Base-by-base conservation (phyloP, 345 rosid species). In the Hypericum perforatum region DNA sequence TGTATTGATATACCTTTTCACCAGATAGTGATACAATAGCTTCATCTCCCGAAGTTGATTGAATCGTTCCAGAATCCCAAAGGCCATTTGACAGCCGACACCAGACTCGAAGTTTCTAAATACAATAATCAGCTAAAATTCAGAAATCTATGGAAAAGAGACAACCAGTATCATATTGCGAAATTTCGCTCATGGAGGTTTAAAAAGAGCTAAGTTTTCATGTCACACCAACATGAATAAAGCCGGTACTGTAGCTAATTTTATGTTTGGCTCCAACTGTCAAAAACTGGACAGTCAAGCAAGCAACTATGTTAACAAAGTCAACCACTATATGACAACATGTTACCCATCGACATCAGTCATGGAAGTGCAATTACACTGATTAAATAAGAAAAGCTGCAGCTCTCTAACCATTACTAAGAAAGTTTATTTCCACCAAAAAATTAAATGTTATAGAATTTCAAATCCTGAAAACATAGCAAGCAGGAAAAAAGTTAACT, bases 91-190 rank as follows among this genome's bases (percentile, higher is more conserved):
- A 57, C 14, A 62, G 70, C 40, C 65, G 83, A 73, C 95, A 94
- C 97, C 99, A 89, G 54, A 94, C 81, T 63, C 63, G 59, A 49
- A 94, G 85, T 75, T 79, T 84, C 99, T 89, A 82, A 54, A 67
- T 41, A 45, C 44, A 39, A 43, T 44, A 47, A 40, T 6, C 39
- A 11, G 16, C 22, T 47, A 2, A 15, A 49, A 38, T 6, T 46
- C 22, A 32, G 50, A 46, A 46, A 11, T 45, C 29, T 32, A 46
- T 12, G 6, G 50, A 14, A 13, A 32, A 46, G 50, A 46, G 1
- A n/a, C 32, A 46, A 5, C 22, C 15, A 12, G 8, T 46, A 8
- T 13, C 22, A 12, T 46, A 7, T 8, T 14, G 22, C 15, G 4
- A 16, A 13, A 3, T 46, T 46, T 13, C 50, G 8, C 9, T 5